These are phyloP conservation scores for Solanum chilense DNA, from an alignment of 257 asterid species.

Conservation along the genomic window DNA sequence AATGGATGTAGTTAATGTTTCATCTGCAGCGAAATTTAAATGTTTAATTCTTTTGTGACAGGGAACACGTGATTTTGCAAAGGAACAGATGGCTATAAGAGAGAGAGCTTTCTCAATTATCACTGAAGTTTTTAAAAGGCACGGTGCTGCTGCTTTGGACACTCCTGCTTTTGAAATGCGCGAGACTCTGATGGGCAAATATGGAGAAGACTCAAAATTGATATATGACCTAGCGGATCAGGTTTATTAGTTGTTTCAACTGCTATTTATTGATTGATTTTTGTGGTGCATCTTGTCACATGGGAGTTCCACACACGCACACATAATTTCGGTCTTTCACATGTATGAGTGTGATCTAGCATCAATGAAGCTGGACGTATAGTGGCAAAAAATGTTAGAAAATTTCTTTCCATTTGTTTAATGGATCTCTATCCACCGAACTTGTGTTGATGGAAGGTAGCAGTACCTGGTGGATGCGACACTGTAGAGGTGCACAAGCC, in stretches of 20 bases:
- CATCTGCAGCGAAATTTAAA: neutral
- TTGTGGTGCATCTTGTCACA: neutral
- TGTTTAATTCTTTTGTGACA: conserved; percentile 2
- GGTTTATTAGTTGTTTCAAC: conserved; percentile 26
- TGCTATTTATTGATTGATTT: neutral
- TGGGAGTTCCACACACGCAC: neutral
- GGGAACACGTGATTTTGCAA: conserved; percentile 96
- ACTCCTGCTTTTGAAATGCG: conserved; percentile 93
- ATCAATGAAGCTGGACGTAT: neutral
- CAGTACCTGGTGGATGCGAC: neutral
- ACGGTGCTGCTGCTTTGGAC: conserved; percentile 83
- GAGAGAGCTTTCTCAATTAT: conserved; percentile 69
- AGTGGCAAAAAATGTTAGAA: neutral
- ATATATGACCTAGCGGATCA: conserved; percentile 97
- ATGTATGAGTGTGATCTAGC: neutral
- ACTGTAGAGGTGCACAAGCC: neutral
- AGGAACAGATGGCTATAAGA: conserved; percentile 84
- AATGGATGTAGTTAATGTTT: neutral
- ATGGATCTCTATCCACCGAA: neutral
- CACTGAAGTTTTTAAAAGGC: conserved; percentile 75
- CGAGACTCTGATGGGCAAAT: conserved; percentile 95
- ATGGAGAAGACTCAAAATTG: conserved; percentile 96
- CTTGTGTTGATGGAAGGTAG: neutral
- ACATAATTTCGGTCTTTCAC: neutral
- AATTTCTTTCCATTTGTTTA: neutral